Percentiles rank a stretch among this genome's conserved stretches.
Evolutionary conservation across 306 rosid species (phyloP).

Genomic region (Vicia villosa): DNA sequence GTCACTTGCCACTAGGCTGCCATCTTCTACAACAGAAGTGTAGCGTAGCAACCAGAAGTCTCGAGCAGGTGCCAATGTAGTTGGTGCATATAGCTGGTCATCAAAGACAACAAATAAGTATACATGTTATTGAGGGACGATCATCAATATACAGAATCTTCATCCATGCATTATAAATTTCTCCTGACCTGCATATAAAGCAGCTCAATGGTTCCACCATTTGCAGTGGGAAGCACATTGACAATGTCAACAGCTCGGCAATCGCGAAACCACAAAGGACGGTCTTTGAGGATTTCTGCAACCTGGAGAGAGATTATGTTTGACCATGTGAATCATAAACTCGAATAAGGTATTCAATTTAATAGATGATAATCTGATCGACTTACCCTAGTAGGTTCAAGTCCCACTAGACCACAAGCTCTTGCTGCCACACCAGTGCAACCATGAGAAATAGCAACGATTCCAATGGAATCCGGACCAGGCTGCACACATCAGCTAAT

Average conservation of each 20-base stretch:
- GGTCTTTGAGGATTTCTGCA: slow-evolving; percentile 98
- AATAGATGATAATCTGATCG: not conserved
- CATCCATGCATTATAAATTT: not conserved
- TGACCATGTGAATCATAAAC: slow-evolving; percentile 23
- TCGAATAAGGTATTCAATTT: slow-evolving; percentile 9
- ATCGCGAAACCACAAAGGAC: slow-evolving; percentile 94
- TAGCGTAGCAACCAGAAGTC: slow-evolving; percentile 98
- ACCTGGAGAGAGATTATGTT: slow-evolving; percentile 58
- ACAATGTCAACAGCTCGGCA: slow-evolving; percentile 97
- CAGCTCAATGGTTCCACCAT: slow-evolving; percentile 99
- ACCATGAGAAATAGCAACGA: slow-evolving; percentile 99
- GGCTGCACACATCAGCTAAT: slow-evolving; percentile 60
- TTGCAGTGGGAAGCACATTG: slow-evolving; percentile 92
- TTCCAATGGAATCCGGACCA: slow-evolving; percentile 99
- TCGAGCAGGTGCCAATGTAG: slow-evolving; percentile 94
- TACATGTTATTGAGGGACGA: not conserved
- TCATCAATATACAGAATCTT: not conserved
- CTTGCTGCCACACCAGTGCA: slow-evolving; percentile 99
- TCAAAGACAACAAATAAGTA: slow-evolving; percentile 13
- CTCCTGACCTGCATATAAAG: slow-evolving; percentile 89
- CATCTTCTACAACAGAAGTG: slow-evolving; percentile 93
- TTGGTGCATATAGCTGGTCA: slow-evolving; percentile 84
- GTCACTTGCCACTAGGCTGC: slow-evolving; percentile 84
- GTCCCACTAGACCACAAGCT: slow-evolving; percentile 99
- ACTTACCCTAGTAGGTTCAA: slow-evolving; percentile 98